Base-by-base conservation (phyloP, 139 green algal species). In the Spirogloea muscicola region DNA sequence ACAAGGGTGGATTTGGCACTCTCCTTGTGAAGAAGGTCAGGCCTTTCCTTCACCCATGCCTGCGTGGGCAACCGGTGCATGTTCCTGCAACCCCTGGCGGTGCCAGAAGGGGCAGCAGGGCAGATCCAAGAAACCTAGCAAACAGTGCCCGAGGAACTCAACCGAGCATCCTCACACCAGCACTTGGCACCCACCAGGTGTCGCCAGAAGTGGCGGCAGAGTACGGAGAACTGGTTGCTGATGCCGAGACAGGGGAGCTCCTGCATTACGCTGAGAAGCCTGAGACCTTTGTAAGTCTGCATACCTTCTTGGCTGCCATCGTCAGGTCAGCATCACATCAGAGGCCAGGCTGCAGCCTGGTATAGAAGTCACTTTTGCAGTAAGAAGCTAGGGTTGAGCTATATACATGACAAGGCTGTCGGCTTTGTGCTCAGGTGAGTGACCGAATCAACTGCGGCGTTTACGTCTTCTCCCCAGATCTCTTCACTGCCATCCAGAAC, bases 191-290 rank as follows among this genome's bases (percentile, higher is more conserved):
- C n/a, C n/a, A n/a, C n/a, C 68, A 76, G 68, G 68, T 76, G 37
- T 21, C 71, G n/a, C 36, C 34, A 16, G 76, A 84, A 27, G 29
- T 48, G 31, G 77, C 77, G 33, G 59, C n/a, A 25, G 62, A 84
- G 9, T 76, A 63, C 57, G 77, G 77, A 16, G 75, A 78, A 43
- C 52, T 84, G 59, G 77, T 84, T 31, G 76, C 72, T 2, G 77
- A 84, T 16, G 0, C 39, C 4, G 49, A 68, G 49, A 84, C 73
- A 0, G 61, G 40, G 31, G 77, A 84, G 76, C 27, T 84, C 5
- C 63, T 84, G 75, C 77, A 84, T 51, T 84, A 84, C 70, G 49
- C 78, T 16, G 77, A 84, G 57, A 84, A 84, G 76, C 77, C 77
- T 18, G 77, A 81, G 76, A 84, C 77, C 18, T 80, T 84, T 68